A percentile compares a stretch with the other conserved stretches of the same genome.
Evolutionary conservation across 352 stramenopile species (phyloP).

Genomic region (Phytophthora lateralis): DNA sequence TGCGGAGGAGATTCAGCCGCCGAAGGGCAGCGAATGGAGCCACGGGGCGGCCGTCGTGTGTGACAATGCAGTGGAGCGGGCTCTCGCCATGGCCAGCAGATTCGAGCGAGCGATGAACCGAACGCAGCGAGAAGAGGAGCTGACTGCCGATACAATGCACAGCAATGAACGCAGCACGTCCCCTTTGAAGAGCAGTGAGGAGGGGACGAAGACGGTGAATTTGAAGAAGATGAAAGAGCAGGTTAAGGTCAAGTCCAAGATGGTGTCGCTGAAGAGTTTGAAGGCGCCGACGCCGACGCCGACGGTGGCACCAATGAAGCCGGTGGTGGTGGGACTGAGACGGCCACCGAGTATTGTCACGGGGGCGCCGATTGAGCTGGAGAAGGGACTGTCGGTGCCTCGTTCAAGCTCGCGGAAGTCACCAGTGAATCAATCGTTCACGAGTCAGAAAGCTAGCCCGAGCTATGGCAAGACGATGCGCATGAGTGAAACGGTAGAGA

Average conservation of each 20-base stretch:
- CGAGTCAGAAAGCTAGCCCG: conserved; percentile 2
- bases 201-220: background rate
- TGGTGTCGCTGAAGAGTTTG: conserved; percentile 11
- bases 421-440: background rate
- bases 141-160: conserved; percentile 21
- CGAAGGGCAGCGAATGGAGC: conserved; percentile 35
- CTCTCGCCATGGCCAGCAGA: conserved; percentile 14
- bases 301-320: conserved; percentile 1
- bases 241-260: conserved; percentile 1
- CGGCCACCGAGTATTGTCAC: background rate
- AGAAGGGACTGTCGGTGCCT: conserved; percentile 6
- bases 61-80: conserved; percentile 11
- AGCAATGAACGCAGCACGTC: conserved; percentile 10
- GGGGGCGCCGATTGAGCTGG: background rate
- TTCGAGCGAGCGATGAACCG: background rate
- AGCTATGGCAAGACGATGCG: background rate
- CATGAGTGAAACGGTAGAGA: background rate
- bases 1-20: conserved; percentile 6
- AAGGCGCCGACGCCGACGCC: background rate
- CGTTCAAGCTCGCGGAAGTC: conserved; percentile 7
- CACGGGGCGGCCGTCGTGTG: conserved; percentile 10
- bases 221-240: conserved; percentile 5
- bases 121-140: conserved; percentile 12
- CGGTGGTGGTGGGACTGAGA: conserved; percentile 3
- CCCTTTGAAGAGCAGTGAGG: background rate